Base-by-base conservation (phyloP, 2,329 filamentous ascomycete species). In the Xylaria sp. region DNA sequence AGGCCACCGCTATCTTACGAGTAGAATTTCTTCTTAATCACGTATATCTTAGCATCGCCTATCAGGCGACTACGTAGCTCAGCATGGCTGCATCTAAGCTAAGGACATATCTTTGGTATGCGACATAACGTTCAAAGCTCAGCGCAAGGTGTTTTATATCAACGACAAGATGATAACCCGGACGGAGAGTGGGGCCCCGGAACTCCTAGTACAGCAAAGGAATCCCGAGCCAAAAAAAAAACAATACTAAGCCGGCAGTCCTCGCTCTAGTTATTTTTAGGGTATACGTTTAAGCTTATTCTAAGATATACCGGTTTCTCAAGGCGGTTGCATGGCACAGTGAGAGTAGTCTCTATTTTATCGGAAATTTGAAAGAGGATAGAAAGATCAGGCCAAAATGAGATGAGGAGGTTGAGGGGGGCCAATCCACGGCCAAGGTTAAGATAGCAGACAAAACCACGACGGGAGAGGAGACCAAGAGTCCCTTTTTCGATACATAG, bases 181-280 rank as follows among this genome's bases (percentile, higher is more conserved):
- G n/a, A 28, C 46, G 46, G n/a, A 28, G 11, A 49, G 46, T 49
- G 46, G 46, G 46, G 46, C 23, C 13, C 23, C 46, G 46, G 23
- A 11, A 26, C 46, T 38, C 10, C 36, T 49, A 49, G 23, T 10
- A 7, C n/a, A 46, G n/a, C 42, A 4, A 46, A 46, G 42, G 42
- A 46, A 46, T 20, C n/a, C 42, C 7, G 42, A 23, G n/a, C n/a
- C 26, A n/a, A n/a, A 28, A 13, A 49, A 28, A 28, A 13, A 13
- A 26, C 20, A 28, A 26, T 23, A 48, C 5, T 20, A 48, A 48
- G 46, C 46, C 23, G 23, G 46, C 46, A 49, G 46, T 51, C 48
- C 26, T 51, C 26, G 20, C 4, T 51, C 48, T 51, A n/a, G n/a
- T n/a, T n/a, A 51, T 51, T 51, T 49, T 51, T 51, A 51, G 48